phyloP scores from a whole-genome alignment of 495 filamentous ascomycete species.

The Cercophora scortea region DNA sequence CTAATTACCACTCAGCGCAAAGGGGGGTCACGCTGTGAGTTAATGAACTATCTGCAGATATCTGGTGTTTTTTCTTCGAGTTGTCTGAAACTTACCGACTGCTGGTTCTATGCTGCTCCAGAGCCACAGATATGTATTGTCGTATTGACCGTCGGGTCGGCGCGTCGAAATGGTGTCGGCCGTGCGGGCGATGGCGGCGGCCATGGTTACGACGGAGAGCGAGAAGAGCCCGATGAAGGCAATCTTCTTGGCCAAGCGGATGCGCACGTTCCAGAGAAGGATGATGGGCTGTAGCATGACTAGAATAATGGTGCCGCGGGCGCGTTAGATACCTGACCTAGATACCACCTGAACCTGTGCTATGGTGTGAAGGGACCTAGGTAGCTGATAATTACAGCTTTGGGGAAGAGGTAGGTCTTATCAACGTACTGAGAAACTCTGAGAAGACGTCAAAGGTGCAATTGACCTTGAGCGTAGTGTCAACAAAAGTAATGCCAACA shows the following conservation, averaged over 20 bases:
- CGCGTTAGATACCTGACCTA: too few species aligned
- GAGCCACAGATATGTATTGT: constrained; percentile 13
- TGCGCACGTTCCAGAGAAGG: constrained; percentile 21
- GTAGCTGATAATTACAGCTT: not conserved
- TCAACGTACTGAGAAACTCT: constrained; percentile 13
- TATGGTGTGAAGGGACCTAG: not conserved
- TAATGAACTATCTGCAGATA: too few species aligned
- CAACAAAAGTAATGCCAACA: not conserved
- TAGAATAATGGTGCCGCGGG: too few species aligned
- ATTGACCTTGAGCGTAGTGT: constrained; percentile 13
- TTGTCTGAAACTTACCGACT: constrained; percentile 6
- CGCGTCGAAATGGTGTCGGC: constrained; percentile 2
- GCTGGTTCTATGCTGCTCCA: constrained; percentile 15
- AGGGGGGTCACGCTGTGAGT: not conserved
- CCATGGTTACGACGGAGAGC: constrained; percentile 19
- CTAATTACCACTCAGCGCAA: not conserved
- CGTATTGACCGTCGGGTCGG: not conserved
- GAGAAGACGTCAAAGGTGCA: constrained; percentile 22
- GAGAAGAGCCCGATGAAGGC: constrained; percentile 24
- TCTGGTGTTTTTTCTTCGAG: too few species aligned
- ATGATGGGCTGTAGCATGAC: constrained; percentile 17
- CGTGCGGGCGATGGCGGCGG: constrained; percentile 18
- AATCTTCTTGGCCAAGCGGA: constrained; percentile 10
- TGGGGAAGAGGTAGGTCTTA: not conserved
- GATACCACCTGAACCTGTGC: not conserved